Evolutionary conservation across 345 rosid genomes (phyloP), one percentile per base, ranked within the genome.

Genomic region (Salix exigua): DNA sequence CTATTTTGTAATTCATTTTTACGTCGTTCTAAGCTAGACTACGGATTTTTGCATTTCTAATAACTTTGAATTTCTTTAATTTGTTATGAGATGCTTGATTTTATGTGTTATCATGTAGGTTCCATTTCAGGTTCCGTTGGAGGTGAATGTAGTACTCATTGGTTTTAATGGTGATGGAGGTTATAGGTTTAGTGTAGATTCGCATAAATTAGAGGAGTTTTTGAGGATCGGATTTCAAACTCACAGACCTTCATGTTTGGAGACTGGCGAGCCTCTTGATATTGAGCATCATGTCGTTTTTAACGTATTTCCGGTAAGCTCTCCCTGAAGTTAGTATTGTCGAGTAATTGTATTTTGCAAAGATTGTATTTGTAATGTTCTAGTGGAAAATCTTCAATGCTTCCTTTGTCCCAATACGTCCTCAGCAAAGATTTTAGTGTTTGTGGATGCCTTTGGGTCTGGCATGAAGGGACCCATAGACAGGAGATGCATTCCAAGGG

Each of bases 51-150:
- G 61, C 26, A 55, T 55, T 55, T 55, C 61, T n/a, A 10, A 7
- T 55, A 55, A n/a, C 61, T n/a, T n/a, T 8, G 4, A 21, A 5
- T 66, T 66, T 13, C 21, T 65, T 30, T 65, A 31, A 17, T 65
- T 17, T 65, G 35, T 65, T 33, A 6, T 66, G 35, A 66, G 69
- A 31, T 17, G 25, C 13, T 17, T 33, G 68, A 35, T 40, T 68
- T 13, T 68, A n/a, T 48, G 9, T 50, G 35, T 42, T 38, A 6
- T 6, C 18, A 3, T 79, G 83, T 86, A 96, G 99, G 98, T 96
- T 79, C 98, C 99, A 0, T 94, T 96, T 85, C 96, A 91, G 90
- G 98, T 94, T 81, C 98, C 99, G 2, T 74, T 96, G 33, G 98
- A 96, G 81, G 97, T 96, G 64, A 96, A 96, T 77, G 87, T 94